phyloP scores from a whole-genome alignment of 2,329 filamentous ascomycete species.

The Talaromyces albobiverticillius region DNA sequence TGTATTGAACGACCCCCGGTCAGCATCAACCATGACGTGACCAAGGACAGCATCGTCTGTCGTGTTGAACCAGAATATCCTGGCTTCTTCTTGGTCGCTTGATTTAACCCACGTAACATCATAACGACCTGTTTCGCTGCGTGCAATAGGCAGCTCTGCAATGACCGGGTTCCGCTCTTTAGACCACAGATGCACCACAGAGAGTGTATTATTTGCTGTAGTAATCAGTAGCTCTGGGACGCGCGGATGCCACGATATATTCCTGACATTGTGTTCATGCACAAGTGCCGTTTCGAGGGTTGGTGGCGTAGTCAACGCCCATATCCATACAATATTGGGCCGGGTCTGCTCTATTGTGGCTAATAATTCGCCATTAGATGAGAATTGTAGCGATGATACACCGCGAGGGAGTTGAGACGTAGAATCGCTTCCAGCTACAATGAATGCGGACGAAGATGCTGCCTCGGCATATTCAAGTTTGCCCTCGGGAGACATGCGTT shows the following conservation, averaged over 20 bases:
- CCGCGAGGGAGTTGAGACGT: conserved; percentile 30
- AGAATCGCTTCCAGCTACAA: conserved; percentile 24
- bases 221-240: conserved; percentile 38
- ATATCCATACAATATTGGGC: conserved; percentile 46
- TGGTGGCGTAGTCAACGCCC: conserved; percentile 32
- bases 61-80: conserved; percentile 35
- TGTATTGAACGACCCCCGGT: conserved; percentile 26
- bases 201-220: conserved; percentile 30
- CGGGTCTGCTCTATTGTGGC: conserved; percentile 39
- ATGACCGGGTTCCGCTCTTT: conserved; percentile 27
- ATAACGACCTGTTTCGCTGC: conserved; percentile 34
- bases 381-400: conserved; percentile 40
- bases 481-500: conserved; percentile 27
- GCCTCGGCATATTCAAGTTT: conserved; percentile 33
- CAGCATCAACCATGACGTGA: conserved; percentile 24
- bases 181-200: conserved; percentile 34
- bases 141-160: conserved; percentile 28
- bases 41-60: conserved; percentile 34
- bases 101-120: conserved; percentile 31
- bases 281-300: conserved; percentile 36
- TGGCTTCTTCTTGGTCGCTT: conserved; percentile 19
- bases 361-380: conserved; percentile 32
- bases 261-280: conserved; percentile 40
- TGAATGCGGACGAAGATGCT: conserved; percentile 35
- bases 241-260: conserved; percentile 39